These are phyloP conservation scores for Eucalyptus marginata DNA, from an alignment of 345 rosid species.

Conservation along the genomic window DNA sequence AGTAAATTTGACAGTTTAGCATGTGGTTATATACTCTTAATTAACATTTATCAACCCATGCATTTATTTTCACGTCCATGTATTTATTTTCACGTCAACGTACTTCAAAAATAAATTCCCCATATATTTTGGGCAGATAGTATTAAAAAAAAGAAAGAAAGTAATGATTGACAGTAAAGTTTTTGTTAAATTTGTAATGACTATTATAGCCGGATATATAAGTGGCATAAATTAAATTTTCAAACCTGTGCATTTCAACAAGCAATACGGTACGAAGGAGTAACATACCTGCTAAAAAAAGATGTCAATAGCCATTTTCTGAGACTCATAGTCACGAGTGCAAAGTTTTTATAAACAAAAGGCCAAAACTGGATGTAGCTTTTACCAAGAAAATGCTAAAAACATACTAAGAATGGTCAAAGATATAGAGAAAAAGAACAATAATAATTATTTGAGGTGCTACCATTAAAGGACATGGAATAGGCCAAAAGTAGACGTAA, in stretches of 20 bases:
- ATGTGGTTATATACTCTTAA: no score
- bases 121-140: background rate
- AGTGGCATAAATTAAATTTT: background rate
- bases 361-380: background rate
- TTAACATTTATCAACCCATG: background rate
- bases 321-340: no score
- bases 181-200: no score
- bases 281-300: background rate
- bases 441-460: no score
- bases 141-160: no score
- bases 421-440: background rate
- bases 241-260: background rate
- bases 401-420: background rate
- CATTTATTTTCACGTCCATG: no score
- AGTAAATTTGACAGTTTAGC: no score
- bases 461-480: background rate
- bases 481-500: background rate
- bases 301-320: background rate
- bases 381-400: background rate
- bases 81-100: background rate
- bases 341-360: background rate
- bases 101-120: background rate
- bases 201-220: background rate
- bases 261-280: fast-evolving
- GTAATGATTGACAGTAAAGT: no score